Evolutionary conservation across 768 basidiomycete species (phyloP).

Genomic region (Neoboletus brunneissimus): DNA sequence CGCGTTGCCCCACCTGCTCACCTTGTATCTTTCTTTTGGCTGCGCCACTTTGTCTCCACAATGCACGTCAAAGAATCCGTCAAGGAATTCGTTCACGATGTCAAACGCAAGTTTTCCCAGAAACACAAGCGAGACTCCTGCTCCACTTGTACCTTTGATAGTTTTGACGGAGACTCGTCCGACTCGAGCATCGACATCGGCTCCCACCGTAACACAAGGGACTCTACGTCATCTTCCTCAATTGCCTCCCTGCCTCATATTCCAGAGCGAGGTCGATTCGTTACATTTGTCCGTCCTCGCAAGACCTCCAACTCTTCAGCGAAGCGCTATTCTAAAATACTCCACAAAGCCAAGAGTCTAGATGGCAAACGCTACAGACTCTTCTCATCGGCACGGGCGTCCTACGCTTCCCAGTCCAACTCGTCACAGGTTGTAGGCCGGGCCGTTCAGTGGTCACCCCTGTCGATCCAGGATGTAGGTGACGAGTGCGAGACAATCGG

Average conservation of each 20-base stretch:
- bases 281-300: slow-evolving; percentile 16
- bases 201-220: background rate
- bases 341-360: slow-evolving; percentile 6
- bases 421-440: background rate
- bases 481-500: background rate
- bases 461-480: background rate
- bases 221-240: slow-evolving; percentile 17
- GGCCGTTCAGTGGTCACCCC: background rate
- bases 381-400: slow-evolving; percentile 11
- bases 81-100: slow-evolving; percentile 30
- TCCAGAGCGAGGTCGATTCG: slow-evolving; percentile 8
- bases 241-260: slow-evolving; percentile 2
- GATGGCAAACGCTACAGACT: slow-evolving; percentile 15
- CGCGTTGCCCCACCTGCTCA: background rate
- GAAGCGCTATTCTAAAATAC: background rate
- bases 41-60: background rate
- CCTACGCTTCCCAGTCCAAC: background rate
- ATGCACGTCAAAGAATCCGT: slow-evolving; percentile 34
- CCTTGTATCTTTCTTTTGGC: background rate
- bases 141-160: slow-evolving; percentile 10
- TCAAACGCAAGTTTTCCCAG: slow-evolving; percentile 32
- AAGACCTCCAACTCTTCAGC: slow-evolving; percentile 4
- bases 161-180: slow-evolving; percentile 6
- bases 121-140: slow-evolving; percentile 21
- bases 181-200: slow-evolving; percentile 13